phyloP scores from a whole-genome alignment of 192 early-diverging fungal species.

The Entomortierella chlamydospora region DNA sequence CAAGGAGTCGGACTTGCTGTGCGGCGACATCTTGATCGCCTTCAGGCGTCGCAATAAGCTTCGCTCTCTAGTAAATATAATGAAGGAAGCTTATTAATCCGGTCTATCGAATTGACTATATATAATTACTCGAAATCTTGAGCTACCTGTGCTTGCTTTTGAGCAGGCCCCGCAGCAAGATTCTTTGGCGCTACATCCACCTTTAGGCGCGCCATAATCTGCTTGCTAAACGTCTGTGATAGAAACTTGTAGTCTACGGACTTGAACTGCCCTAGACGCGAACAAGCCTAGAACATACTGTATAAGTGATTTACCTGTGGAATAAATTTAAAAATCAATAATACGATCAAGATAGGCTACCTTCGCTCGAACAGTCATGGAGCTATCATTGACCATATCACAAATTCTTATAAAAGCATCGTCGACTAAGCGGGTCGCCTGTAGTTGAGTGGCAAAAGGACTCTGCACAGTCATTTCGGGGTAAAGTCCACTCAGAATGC shows the following conservation, averaged over 20 bases:
- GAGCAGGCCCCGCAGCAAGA: constrained; percentile 41
- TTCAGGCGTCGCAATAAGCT: constrained; percentile 68
- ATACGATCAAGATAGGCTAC: constrained; percentile 7
- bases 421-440: constrained; percentile 63
- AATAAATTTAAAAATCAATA: neutral
- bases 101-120: neutral
- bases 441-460: constrained; percentile 17
- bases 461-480: constrained; percentile 56
- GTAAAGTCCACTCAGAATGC: constrained; percentile 63
- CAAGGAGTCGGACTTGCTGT: constrained; percentile 75
- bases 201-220: constrained; percentile 78
- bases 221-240: constrained; percentile 81
- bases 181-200: constrained; percentile 50
- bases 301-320: neutral
- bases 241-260: constrained; percentile 70
- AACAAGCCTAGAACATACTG: constrained; percentile 62
- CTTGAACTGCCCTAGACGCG: constrained; percentile 72
- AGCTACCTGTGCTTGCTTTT: constrained; percentile 42
- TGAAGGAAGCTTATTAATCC: neutral
- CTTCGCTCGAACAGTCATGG: constrained; percentile 76
- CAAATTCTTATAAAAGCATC: constrained; percentile 87
- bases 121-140: constrained; percentile 3
- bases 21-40: constrained; percentile 78
- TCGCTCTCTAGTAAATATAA: constrained; percentile 17
- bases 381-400: constrained; percentile 83